A percentile compares a stretch with the other conserved stretches of the same genome.
Conservation (phyloP, 192 early-diverging fungal genomes). For the Pilobolus umbonatus region DNA sequence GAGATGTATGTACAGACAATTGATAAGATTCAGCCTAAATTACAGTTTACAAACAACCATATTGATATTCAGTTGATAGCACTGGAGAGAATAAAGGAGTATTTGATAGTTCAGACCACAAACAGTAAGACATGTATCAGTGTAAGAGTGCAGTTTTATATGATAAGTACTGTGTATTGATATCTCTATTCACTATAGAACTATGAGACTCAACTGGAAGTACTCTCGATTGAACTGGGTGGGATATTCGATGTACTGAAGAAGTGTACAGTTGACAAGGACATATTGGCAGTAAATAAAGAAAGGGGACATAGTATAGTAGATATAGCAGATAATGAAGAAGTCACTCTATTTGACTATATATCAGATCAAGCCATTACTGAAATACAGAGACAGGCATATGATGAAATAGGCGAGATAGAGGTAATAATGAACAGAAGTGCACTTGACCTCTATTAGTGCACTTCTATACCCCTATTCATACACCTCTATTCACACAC, state of each 20-base stretch:
- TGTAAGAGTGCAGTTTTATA: conserved; percentile 9
- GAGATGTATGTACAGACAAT: conserved; percentile 19
- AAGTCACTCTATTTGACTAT: conserved; percentile 28
- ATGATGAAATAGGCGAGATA: conserved; percentile 32
- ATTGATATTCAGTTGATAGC: conserved; percentile 21
- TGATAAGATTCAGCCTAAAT: conserved; percentile 30
- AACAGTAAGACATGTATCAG: conserved; percentile 10
- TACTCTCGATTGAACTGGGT: conserved; percentile 19
- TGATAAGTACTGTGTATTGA: background rate
- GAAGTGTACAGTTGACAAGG: conserved; percentile 18
- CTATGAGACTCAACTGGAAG: conserved; percentile 15
- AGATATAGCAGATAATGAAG: background rate
- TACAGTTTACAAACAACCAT: conserved; percentile 27
- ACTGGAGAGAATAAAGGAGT: conserved; percentile 23
- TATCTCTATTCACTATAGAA: conserved; percentile 3
- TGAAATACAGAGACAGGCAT: conserved; percentile 28
- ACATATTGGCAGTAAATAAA: conserved; percentile 21
- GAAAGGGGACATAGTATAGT: background rate
- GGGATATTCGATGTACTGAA: conserved; percentile 26
- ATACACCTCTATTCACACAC: background rate
- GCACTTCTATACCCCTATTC: background rate
- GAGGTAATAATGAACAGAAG: conserved; percentile 18
- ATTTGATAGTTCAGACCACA: conserved; percentile 9
- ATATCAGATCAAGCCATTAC: conserved; percentile 37
- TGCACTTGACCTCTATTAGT: background rate